These are phyloP conservation scores for Tausonia pullulans DNA, from an alignment of 1,284 basidiomycete species.

Conservation along the genomic window DNA sequence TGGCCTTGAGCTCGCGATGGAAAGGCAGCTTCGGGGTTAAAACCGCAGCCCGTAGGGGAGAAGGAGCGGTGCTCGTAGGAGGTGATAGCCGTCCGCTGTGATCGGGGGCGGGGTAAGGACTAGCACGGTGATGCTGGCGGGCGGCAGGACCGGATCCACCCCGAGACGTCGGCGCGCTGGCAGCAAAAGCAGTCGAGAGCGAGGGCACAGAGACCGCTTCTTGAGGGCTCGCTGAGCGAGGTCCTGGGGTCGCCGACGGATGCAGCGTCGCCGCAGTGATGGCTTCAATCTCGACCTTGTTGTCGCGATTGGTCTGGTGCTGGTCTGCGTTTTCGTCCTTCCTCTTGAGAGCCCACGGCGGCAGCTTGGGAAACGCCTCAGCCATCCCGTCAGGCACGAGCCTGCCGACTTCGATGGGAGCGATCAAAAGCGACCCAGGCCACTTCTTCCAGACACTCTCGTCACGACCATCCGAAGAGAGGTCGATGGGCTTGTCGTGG, in stretches of 20 bases:
- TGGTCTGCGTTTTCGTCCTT: neutral
- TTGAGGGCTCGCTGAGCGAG: neutral
- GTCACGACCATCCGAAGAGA: slow-evolving; percentile 26
- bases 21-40: slow-evolving; percentile 7
- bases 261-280: slow-evolving; percentile 5
- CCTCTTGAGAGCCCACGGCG: slow-evolving; percentile 24
- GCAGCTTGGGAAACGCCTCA: slow-evolving; percentile 26
- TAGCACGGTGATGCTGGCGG: neutral
- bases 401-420: slow-evolving; percentile 26
- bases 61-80: neutral
- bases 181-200: neutral
- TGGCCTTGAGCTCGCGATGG: slow-evolving; percentile 11
- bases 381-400: slow-evolving; percentile 27
- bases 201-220: neutral
- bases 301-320: neutral
- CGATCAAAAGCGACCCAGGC: slow-evolving; percentile 26
- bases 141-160: neutral
- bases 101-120: neutral
- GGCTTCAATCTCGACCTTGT: neutral
- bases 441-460: slow-evolving; percentile 29
- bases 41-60: slow-evolving; percentile 7
- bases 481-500: slow-evolving; percentile 25
- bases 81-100: neutral
- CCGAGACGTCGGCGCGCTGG: neutral
- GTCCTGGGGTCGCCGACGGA: neutral